phyloP scores from a whole-genome alignment of 805 yeast species.

The Zygoascus tannicola region DNA sequence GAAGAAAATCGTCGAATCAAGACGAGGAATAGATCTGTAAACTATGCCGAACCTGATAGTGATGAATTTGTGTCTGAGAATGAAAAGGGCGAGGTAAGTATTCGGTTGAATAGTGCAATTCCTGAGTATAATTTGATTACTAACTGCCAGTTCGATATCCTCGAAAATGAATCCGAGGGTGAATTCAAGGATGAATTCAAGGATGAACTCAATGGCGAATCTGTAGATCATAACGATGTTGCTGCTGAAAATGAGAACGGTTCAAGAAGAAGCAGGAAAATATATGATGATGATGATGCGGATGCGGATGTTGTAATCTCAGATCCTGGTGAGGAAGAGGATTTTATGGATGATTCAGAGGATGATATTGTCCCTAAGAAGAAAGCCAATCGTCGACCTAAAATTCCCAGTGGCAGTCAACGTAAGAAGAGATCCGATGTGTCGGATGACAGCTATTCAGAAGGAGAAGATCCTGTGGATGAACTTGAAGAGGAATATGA shows the following conservation, averaged over 20 bases:
- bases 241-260: not conserved
- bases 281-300: constrained; percentile 1
- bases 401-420: not conserved
- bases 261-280: not conserved
- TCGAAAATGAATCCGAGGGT: constrained; percentile 3
- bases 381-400: not conserved
- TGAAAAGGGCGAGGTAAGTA: not conserved
- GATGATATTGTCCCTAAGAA: not conserved
- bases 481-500: constrained; percentile 14
- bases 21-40: constrained; percentile 5
- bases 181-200: not conserved
- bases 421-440: not conserved
- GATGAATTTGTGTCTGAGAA: constrained; percentile 6
- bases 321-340: constrained; percentile 8
- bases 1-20: constrained; percentile 1
- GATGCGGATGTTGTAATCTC: constrained; percentile 5
- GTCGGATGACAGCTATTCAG: constrained; percentile 4
- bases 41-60: constrained; percentile 12
- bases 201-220: not conserved
- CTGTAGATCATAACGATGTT: constrained; percentile 3
- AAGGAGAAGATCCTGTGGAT: constrained; percentile 7
- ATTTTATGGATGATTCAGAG: constrained; percentile 2
- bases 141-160: too few relatives aligned
- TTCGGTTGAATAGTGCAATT: too few relatives aligned
- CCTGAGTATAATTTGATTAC: too few relatives aligned